Conservation (phyloP, 1,139 yeast species). For the Scheffersomyces stambukii region DNA sequence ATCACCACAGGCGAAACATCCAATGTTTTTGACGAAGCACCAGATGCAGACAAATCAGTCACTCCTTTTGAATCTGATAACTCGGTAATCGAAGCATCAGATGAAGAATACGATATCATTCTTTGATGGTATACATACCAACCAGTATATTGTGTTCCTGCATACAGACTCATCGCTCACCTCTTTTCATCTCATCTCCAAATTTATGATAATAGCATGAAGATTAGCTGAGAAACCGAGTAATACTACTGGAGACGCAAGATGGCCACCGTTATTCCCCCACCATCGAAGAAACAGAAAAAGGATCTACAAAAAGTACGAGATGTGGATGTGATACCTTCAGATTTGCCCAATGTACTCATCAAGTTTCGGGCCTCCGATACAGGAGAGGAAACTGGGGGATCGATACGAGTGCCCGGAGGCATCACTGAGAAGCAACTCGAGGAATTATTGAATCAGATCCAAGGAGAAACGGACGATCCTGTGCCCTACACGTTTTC, state of each 20-base stretch:
- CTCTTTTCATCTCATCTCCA: too few relatives aligned
- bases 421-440: constrained; percentile 80
- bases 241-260: constrained; percentile 5
- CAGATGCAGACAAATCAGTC: too few relatives aligned
- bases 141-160: too few relatives aligned
- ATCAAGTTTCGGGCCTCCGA: constrained; percentile 91
- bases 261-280: constrained; percentile 95
- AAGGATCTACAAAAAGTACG: constrained; percentile 78
- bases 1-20: too few relatives aligned
- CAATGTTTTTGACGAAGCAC: too few relatives aligned
- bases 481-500: constrained; percentile 91
- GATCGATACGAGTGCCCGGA: constrained; percentile 89
- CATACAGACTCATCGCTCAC: constrained; percentile 1
- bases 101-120: too few relatives aligned
- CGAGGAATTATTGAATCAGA: constrained; percentile 78
- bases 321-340: constrained; percentile 71
- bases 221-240: too few relatives aligned
- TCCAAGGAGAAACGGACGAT: constrained; percentile 65
- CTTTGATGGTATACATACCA: too few relatives aligned
- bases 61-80: too few relatives aligned
- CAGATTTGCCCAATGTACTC: constrained; percentile 80
- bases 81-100: too few relatives aligned
- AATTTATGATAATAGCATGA: too few relatives aligned
- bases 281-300: constrained; percentile 87
- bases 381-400: constrained; percentile 85